Conservation (phyloP, 1,284 basidiomycete species). For the Crocinoboletus sp. region DNA sequence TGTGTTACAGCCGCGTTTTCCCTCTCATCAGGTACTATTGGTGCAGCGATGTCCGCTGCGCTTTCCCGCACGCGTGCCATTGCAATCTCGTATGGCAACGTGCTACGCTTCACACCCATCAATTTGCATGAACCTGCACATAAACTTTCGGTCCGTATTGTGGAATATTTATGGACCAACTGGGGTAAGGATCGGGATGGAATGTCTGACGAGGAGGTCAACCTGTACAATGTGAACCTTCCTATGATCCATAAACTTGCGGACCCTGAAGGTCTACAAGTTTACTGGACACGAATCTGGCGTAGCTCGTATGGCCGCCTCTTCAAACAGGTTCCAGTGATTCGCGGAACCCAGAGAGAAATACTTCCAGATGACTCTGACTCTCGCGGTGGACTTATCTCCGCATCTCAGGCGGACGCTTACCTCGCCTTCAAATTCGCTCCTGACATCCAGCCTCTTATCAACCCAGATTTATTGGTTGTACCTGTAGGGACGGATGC, state of each 20-base stretch:
- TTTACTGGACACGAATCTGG: conserved; percentile 76
- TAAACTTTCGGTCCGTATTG: conserved; percentile 59
- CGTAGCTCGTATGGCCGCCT: conserved; percentile 71
- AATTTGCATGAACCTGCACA: conserved; percentile 66
- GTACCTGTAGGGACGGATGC: conserved; percentile 77
- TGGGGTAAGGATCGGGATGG: conserved; percentile 71
- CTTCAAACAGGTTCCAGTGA: conserved; percentile 49
- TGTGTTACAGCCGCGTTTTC: conserved; percentile 68
- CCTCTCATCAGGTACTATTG: conserved; percentile 87
- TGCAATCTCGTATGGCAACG: conserved; percentile 82
- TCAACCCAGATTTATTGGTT: conserved; percentile 53
- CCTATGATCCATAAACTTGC: conserved; percentile 65
- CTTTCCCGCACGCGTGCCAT: conserved; percentile 69
- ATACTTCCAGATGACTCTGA: conserved; percentile 42
- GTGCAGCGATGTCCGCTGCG: conserved; percentile 80
- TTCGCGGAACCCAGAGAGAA: conserved; percentile 18
- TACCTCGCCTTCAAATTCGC: conserved; percentile 74
- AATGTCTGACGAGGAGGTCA: conserved; percentile 60
- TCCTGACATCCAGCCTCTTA: conserved; percentile 69
- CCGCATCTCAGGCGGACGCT: conserved; percentile 24
- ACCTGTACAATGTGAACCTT: conserved; percentile 80
- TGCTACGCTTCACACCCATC: conserved; percentile 64
- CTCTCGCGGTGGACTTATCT: conserved; percentile 18
- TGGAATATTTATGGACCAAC: conserved; percentile 69
- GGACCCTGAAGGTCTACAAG: conserved; percentile 49